These are phyloP conservation scores for Arthrobotrys pseudoclavata DNA, from an alignment of 2,329 filamentous ascomycete species.

Conservation along the genomic window DNA sequence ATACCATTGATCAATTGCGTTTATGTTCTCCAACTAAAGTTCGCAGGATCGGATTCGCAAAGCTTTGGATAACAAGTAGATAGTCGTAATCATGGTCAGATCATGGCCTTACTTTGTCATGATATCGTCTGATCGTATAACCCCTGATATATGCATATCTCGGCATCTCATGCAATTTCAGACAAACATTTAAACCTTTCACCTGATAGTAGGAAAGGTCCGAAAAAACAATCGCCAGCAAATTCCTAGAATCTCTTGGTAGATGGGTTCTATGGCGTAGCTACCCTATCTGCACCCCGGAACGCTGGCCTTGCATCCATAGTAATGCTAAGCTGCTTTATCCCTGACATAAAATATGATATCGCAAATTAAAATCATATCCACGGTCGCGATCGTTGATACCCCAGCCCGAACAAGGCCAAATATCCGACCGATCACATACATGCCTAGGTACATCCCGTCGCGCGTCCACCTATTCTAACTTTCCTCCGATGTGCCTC, in stretches of 20 bases:
- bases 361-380: conserved; percentile 9
- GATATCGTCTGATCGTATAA: conserved; percentile 19
- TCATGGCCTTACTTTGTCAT: conserved; percentile 7
- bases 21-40: not conserved
- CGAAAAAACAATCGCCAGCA: not conserved
- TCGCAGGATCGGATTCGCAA: not conserved
- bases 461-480: not conserved
- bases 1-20: no score
- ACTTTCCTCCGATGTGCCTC: conserved; percentile 23
- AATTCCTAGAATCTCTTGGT: not conserved
- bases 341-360: conserved; percentile 9
- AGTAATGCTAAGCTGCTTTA: not conserved
- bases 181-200: not conserved
- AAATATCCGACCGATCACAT: conserved; percentile 15
- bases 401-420: conserved; percentile 1
- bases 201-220: conserved; percentile 13
- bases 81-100: not conserved
- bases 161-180: conserved; percentile 23
- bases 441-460: not conserved
- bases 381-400: not conserved
- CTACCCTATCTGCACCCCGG: not conserved
- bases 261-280: not conserved
- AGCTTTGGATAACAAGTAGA: not conserved
- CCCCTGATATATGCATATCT: conserved; percentile 2
- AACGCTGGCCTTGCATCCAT: not conserved